Conservation (phyloP, 306 rosid genomes). For the Glycine soja region DNA sequence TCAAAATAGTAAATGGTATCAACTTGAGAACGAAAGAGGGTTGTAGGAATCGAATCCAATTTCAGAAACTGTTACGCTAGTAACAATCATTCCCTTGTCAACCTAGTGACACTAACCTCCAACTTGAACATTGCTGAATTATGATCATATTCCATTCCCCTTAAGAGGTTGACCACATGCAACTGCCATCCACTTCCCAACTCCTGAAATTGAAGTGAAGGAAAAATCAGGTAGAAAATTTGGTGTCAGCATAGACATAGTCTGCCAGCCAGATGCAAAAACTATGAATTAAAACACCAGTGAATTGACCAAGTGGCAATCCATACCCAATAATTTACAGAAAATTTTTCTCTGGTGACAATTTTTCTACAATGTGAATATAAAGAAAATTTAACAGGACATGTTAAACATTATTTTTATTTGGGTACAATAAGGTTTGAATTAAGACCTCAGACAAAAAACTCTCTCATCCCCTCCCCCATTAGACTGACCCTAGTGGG, state of each 20-base stretch:
- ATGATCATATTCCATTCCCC: not conserved
- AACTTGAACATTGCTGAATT: not conserved
- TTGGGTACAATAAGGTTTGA: not conserved
- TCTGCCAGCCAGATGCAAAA: not conserved
- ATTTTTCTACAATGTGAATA: constrained; percentile 16
- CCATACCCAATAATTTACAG: not conserved
- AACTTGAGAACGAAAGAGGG: no score
- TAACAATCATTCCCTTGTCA: constrained; percentile 1
- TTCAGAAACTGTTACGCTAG: not conserved
- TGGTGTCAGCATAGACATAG: not conserved
- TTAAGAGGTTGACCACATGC: no score
- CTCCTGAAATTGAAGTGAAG: constrained; percentile 13
- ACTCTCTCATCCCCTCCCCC: not conserved
- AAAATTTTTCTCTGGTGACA: not conserved
- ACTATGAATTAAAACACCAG: not conserved
- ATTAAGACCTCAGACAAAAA: not conserved
- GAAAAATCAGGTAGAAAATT: constrained; percentile 3
- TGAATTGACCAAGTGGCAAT: constrained; percentile 18
- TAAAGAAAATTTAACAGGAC: constrained; percentile 33
- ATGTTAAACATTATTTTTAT: not conserved
- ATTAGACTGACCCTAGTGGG: not conserved
- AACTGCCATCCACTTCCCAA: no score
- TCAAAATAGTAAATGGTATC: not conserved
- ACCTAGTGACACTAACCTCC: not conserved
- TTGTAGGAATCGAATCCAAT: not conserved